Base-by-base conservation (phyloP, 2,329 filamentous ascomycete genomes). In the Exophiala phaeomuriformis region DNA sequence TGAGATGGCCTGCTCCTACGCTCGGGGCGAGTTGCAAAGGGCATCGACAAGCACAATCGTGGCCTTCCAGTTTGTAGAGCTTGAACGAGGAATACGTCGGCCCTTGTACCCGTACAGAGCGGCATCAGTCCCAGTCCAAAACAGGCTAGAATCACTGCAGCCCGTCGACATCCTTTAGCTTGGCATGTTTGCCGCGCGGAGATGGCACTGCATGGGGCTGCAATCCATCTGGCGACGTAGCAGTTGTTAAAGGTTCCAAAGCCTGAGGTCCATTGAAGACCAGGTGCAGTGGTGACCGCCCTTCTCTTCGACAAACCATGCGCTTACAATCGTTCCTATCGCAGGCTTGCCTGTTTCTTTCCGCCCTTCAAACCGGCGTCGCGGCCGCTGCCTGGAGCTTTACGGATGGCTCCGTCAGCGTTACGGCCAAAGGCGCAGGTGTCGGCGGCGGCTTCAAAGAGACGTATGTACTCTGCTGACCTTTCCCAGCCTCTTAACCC, bases 381-480 rank as follows among this genome's bases (percentile, higher is more conserved):
- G 65, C 64, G 33, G 78, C 78, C 30, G 77, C 74, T 31, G 73
- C 74, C 19, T 84, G 82, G 82, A 75, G 77, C 39, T 84, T 83
- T 67, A 72, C 79, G 65, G 82, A 84, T 77, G 82, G 78, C 64
- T 81, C 79, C 56, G 71, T 85, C 66, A 75, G 78, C 53, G 71
- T 84, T 62, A 73, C 77, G 63, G 70, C 71, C 63, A 84, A 84
- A 72, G 80, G 79, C 60, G 73, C 79, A 59, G 79, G 78, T 39
- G 74, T 79, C 47, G 79, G 71, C 32, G 64, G 66, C 44, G 70
- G 68, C 29, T 56, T 74, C 52, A 84, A 83, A 69, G 77, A 83
- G 68, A 77, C 77, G 78, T 81, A 69, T 29, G 56, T 47, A 27
- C n/a, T 3, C 5, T 36, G 12, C n/a, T 39, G 5, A 12, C 19